phyloP scores from a whole-genome alignment of 2,329 filamentous ascomycete genomes.

The Pseudogymnoascus sp. region DNA sequence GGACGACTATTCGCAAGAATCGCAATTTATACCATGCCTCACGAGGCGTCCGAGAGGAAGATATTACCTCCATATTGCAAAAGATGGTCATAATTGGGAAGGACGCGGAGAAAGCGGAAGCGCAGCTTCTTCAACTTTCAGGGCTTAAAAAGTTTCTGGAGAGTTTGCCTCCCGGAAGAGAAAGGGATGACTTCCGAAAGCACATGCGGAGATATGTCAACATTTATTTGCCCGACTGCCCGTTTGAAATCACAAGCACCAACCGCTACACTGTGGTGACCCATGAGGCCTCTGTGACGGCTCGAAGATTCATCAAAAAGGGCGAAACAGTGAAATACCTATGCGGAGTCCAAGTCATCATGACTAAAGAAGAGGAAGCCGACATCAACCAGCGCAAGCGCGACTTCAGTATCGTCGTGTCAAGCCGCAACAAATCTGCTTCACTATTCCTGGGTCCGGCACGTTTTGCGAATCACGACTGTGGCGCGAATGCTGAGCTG shows the following conservation, averaged over 20 bases:
- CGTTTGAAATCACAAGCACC: slow-evolving; percentile 87
- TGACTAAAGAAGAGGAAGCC: slow-evolving; percentile 85
- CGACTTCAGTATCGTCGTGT: slow-evolving; percentile 96
- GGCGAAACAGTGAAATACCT: slow-evolving; percentile 88
- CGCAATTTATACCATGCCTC: slow-evolving; percentile 77
- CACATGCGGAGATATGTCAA: slow-evolving; percentile 87
- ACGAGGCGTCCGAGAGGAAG: slow-evolving; percentile 63
- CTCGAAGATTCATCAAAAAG: slow-evolving; percentile 68
- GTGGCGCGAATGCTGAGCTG: slow-evolving; percentile 81
- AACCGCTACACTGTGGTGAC: slow-evolving; percentile 91
- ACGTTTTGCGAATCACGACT: slow-evolving; percentile 96
- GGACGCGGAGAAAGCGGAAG: slow-evolving; percentile 62
- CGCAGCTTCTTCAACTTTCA: slow-evolving; percentile 61
- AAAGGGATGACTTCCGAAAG: slow-evolving; percentile 76
- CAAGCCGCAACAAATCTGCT: slow-evolving; percentile 80
- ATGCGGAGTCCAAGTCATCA: slow-evolving; percentile 81
- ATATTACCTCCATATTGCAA: slow-evolving; percentile 54
- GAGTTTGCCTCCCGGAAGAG: slow-evolving; percentile 62
- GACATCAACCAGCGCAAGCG: slow-evolving; percentile 73
- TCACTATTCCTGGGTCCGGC: slow-evolving; percentile 92
- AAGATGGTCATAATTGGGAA: slow-evolving; percentile 66
- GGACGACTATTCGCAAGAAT: slow-evolving; percentile 94
- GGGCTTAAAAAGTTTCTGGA: slow-evolving; percentile 66
- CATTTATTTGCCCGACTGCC: slow-evolving; percentile 88
- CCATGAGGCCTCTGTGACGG: slow-evolving; percentile 81